Evolutionary conservation across 495 filamentous ascomycete species (phyloP).

Genomic region (Neurospora sp.): DNA sequence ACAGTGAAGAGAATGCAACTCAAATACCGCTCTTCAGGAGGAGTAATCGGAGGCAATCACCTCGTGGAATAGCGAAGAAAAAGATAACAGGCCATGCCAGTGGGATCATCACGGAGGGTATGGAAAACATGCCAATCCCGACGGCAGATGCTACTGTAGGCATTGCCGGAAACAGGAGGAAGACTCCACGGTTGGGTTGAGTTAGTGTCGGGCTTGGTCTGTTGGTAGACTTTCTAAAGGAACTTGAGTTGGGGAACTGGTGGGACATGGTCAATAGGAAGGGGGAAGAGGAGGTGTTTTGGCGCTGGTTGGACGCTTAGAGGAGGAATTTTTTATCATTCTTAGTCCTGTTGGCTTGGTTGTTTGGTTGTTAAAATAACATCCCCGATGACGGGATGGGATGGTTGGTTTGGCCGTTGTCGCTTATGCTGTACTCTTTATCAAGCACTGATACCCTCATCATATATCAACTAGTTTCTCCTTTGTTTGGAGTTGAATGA

Average conservation of each 20-base stretch:
- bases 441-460: constrained; percentile 14
- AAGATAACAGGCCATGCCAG: constrained; percentile 16
- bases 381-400: neutral
- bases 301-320: neutral
- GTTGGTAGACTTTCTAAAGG: neutral
- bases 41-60: constrained; percentile 35
- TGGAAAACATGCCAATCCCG: constrained; percentile 47
- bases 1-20: neutral
- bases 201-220: neutral
- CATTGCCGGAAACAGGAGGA: constrained; percentile 29
- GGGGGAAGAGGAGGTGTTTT: neutral
- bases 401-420: neutral
- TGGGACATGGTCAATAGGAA: neutral
- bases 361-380: neutral
- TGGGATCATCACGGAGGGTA: constrained; percentile 38
- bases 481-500: neutral
- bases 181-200: constrained; percentile 39
- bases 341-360: neutral
- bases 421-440: constrained; percentile 10
- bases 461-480: neutral
- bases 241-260: neutral
- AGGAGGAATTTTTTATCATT: neutral
- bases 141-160: constrained; percentile 30
- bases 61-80: constrained; percentile 35
- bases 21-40: constrained; percentile 41